Conservation (phyloP, 805 yeast species). For the Ogataea kodamae region DNA sequence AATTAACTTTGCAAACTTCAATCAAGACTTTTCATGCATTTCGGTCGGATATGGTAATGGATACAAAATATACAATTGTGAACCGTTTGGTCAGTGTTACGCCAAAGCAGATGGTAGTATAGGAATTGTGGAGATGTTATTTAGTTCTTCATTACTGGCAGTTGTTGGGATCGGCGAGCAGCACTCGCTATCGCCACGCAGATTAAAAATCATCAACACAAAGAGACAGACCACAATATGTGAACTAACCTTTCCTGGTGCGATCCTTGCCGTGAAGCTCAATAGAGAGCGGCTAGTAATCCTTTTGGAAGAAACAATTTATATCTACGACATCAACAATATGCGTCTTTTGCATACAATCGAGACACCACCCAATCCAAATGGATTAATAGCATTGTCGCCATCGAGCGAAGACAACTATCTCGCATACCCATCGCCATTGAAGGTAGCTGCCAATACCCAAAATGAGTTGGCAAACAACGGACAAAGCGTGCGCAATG, state of each 20-base stretch:
- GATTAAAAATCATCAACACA: conserved; percentile 79
- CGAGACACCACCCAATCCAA: conserved; percentile 57
- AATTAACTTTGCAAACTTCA: conserved; percentile 61
- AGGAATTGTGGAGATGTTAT: conserved; percentile 87
- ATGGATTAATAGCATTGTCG: conserved; percentile 62
- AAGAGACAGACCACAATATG: conserved; percentile 69
- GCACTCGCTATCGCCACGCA: conserved; percentile 72
- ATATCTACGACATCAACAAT: conserved; percentile 85
- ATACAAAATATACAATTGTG: conserved; percentile 77
- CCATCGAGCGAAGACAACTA: conserved; percentile 48
- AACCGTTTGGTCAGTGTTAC: conserved; percentile 74
- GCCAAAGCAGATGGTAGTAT: conserved; percentile 52
- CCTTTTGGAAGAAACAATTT: conserved; percentile 78
- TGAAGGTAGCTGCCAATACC: conserved; percentile 39
- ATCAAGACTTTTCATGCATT: conserved; percentile 82
- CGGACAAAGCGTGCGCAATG: conserved; percentile 40
- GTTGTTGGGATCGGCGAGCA: conserved; percentile 81
- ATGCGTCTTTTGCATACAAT: conserved; percentile 77
- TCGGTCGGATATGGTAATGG: conserved; percentile 67
- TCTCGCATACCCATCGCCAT: conserved; percentile 76
- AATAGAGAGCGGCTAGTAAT: conserved; percentile 82
- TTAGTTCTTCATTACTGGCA: conserved; percentile 80
- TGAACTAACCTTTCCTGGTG: conserved; percentile 83
- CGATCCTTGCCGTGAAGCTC: conserved; percentile 70
- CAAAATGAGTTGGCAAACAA: conserved; percentile 14